A percentile compares a stretch with the other conserved stretches of the same genome.
phyloP scores from a whole-genome alignment of 345 rosid species.

The Bretschneidera sinensis region DNA sequence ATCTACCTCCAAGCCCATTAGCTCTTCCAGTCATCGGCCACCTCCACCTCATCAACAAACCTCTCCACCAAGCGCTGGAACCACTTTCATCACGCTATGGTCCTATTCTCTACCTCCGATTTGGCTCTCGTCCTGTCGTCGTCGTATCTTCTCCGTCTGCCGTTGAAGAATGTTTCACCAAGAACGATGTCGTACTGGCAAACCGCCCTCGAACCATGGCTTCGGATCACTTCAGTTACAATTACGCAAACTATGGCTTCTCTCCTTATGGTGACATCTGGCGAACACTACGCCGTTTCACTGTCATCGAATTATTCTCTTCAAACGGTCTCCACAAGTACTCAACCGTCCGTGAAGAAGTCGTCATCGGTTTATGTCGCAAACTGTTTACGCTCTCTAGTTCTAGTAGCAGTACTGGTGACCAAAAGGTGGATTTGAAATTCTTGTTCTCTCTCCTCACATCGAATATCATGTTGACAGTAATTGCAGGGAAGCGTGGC shows the following conservation, averaged over 20 bases:
- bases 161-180: slow-evolving; percentile 52
- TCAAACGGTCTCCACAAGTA: slow-evolving; percentile 26
- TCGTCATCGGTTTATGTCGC: slow-evolving; percentile 24
- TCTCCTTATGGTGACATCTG: slow-evolving; percentile 49
- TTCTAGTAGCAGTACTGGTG: background rate
- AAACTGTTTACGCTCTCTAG: slow-evolving; percentile 16
- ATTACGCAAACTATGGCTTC: slow-evolving; percentile 26
- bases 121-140: slow-evolving; percentile 36
- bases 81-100: slow-evolving; percentile 37
- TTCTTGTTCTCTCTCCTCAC: slow-evolving; percentile 23
- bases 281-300: slow-evolving; percentile 50
- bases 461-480: slow-evolving; percentile 17
- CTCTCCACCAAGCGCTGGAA: slow-evolving; percentile 32
- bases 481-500: slow-evolving; percentile 28
- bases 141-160: slow-evolving; percentile 35
- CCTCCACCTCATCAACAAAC: slow-evolving; percentile 40
- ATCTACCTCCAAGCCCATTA: slow-evolving; percentile 40
- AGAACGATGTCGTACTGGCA: slow-evolving; percentile 45
- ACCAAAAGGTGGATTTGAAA: slow-evolving; percentile 27
- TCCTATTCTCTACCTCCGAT: slow-evolving; percentile 35
- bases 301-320: slow-evolving; percentile 41
- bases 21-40: slow-evolving; percentile 48
- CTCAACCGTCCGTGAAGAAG: slow-evolving; percentile 20
- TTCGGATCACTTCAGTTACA: slow-evolving; percentile 35
- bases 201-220: slow-evolving; percentile 41